Evolutionary conservation across 2,329 filamentous ascomycete species (phyloP).

Genomic region (Pseudogymnoascus sp.): DNA sequence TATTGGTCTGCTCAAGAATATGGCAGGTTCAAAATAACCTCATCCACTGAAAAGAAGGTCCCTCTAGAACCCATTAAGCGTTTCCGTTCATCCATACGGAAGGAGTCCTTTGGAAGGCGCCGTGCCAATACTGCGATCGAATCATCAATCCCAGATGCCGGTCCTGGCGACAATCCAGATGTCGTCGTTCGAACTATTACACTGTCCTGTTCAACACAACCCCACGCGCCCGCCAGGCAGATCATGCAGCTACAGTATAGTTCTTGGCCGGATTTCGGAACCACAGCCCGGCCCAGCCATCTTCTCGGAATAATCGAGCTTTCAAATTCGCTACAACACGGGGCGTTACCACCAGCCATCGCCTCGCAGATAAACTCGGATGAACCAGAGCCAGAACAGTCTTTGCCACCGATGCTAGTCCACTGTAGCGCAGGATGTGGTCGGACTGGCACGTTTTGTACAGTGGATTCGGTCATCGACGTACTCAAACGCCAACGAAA

Average conservation of each 20-base stretch:
- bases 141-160: slow-evolving; percentile 30
- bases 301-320: slow-evolving; percentile 85
- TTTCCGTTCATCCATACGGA: slow-evolving; percentile 31
- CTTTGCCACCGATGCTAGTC: slow-evolving; percentile 69
- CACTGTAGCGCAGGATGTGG: slow-evolving; percentile 96
- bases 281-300: slow-evolving; percentile 80
- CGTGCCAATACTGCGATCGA: slow-evolving; percentile 49
- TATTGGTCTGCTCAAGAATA: slow-evolving; percentile 83
- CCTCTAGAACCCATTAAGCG: slow-evolving; percentile 58
- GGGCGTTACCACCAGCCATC: slow-evolving; percentile 23
- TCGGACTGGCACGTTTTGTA: slow-evolving; percentile 92
- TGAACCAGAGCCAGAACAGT: slow-evolving; percentile 50
- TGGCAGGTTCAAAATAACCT: slow-evolving; percentile 67
- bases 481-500: slow-evolving; percentile 83
- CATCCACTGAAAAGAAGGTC: slow-evolving; percentile 74
- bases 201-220: slow-evolving; percentile 65
- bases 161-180: slow-evolving; percentile 54
- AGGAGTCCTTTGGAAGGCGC: slow-evolving; percentile 36
- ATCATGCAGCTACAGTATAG: slow-evolving; percentile 93
- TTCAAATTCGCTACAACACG: slow-evolving; percentile 66
- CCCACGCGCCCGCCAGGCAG: slow-evolving; percentile 81
- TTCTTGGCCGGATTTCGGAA: slow-evolving; percentile 95
- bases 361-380: slow-evolving; percentile 42
- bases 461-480: slow-evolving; percentile 90
- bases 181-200: slow-evolving; percentile 84